These are phyloP conservation scores for Lyophyllum shimeji DNA, from an alignment of 768 basidiomycete species.

Conservation along the genomic window DNA sequence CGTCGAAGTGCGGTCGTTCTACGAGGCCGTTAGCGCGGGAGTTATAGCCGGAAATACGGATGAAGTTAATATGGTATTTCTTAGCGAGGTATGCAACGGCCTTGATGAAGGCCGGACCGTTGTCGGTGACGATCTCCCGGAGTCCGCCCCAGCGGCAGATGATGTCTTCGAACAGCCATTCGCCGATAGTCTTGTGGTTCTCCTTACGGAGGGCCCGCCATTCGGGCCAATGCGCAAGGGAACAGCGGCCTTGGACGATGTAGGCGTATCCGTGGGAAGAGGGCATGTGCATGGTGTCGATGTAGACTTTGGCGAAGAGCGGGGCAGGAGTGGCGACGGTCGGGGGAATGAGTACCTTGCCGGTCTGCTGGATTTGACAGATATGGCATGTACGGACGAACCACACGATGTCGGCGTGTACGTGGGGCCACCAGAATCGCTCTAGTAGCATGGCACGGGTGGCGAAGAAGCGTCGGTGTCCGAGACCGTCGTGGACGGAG, in stretches of 20 bases:
- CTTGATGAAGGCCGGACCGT: constrained; percentile 26
- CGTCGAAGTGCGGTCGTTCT: constrained; percentile 23
- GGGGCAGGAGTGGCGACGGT: constrained; percentile 20
- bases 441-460: constrained; percentile 2
- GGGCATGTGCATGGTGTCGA: constrained; percentile 40
- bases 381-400: constrained; percentile 23
- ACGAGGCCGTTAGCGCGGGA: constrained; percentile 20
- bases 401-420: constrained; percentile 27
- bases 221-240: constrained; percentile 19
- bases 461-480: constrained; percentile 22
- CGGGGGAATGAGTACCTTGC: constrained; percentile 24
- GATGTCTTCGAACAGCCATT: constrained; percentile 32
- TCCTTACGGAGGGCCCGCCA: constrained; percentile 17
- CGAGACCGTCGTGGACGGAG: constrained; percentile 12
- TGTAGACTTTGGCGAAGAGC: constrained; percentile 30
- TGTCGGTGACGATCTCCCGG: constrained; percentile 40
- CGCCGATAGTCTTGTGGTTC: constrained; percentile 11
- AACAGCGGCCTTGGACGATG: constrained; percentile 26
- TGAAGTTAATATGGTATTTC: background rate
- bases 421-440: constrained; percentile 29
- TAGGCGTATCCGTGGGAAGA: constrained; percentile 19
- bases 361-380: constrained; percentile 30
- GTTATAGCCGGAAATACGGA: constrained; percentile 18
- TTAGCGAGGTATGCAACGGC: background rate
- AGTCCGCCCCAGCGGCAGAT: constrained; percentile 37